phyloP scores from a whole-genome alignment of 768 basidiomycete species.

The Hebeloma cylindrosporum region DNA sequence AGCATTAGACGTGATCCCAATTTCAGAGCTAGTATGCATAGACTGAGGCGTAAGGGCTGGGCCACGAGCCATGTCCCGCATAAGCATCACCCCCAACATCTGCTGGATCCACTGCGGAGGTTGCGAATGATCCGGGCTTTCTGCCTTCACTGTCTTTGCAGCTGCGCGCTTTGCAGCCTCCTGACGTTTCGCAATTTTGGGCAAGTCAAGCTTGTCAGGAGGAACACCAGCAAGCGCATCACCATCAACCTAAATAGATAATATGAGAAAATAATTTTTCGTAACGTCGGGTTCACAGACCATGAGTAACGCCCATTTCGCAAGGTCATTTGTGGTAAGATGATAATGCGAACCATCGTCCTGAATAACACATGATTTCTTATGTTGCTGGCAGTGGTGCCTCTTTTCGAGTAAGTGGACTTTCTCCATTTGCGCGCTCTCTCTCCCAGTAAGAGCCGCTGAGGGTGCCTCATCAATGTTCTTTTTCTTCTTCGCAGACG shows the following conservation, averaged over 20 bases:
- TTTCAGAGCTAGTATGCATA: no score
- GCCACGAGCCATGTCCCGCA: neutral
- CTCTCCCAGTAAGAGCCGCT: neutral
- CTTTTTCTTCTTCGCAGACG: neutral
- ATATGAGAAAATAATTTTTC: neutral
- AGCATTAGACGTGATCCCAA: no score
- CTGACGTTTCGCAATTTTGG: neutral
- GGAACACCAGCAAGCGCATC: neutral
- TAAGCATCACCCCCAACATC: neutral
- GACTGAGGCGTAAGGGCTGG: neutral
- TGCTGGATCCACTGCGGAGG: neutral
- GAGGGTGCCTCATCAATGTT: neutral
- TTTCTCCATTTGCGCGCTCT: neutral
- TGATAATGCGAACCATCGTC: conserved; percentile 3
- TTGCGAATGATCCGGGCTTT: no score
- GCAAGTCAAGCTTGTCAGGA: neutral
- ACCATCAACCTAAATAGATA: neutral
- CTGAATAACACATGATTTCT: conserved; percentile 5
- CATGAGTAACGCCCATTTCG: conserved; percentile 1
- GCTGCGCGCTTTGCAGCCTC: neutral
- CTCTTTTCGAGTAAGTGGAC: neutral
- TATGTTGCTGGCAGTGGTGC: conserved; percentile 4
- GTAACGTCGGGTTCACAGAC: no score
- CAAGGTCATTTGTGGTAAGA: neutral
- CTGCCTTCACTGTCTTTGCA: neutral